Percentiles rank a stretch among this genome's conserved stretches.
Evolutionary conservation across 768 basidiomycete species (phyloP).

Genomic region (Neoboletus brunneissimus): DNA sequence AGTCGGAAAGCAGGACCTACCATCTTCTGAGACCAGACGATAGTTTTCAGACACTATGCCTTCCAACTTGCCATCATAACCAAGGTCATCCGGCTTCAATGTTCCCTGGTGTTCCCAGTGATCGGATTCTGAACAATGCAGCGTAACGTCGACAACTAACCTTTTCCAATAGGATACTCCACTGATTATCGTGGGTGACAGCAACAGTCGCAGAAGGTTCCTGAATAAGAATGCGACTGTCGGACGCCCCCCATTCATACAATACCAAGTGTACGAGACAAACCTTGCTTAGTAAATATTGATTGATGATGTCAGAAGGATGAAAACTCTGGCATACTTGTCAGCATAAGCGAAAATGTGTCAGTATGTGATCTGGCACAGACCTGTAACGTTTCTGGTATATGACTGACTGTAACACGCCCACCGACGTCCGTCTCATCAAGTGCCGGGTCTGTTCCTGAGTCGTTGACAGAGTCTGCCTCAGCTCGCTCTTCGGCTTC

Average conservation of each 20-base stretch:
- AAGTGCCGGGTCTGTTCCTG: neutral
- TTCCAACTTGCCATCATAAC: neutral
- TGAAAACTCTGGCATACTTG: slow-evolving; percentile 2
- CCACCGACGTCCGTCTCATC: no score
- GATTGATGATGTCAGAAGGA: slow-evolving; percentile 14
- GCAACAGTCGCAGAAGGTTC: neutral
- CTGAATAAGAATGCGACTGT: neutral
- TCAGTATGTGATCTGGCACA: neutral
- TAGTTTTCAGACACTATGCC: neutral
- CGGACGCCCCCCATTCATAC: neutral
- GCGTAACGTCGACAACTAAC: neutral
- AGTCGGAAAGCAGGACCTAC: neutral
- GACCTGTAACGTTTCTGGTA: neutral
- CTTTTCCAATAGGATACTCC: slow-evolving; percentile 5
- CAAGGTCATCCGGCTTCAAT: neutral
- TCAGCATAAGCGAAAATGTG: neutral
- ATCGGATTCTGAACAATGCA: neutral
- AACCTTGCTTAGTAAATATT: slow-evolving; percentile 4
- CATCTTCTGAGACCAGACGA: neutral
- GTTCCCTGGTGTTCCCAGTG: neutral
- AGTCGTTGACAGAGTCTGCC: neutral
- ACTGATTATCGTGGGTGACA: slow-evolving; percentile 10
- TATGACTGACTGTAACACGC: neutral
- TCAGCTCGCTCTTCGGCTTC: neutral
- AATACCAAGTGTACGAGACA: neutral